Evolutionary conservation across 2,329 filamentous ascomycete species (phyloP), one percentile per base, ranked within the genome.

Genomic region (Alternaria dauci): DNA sequence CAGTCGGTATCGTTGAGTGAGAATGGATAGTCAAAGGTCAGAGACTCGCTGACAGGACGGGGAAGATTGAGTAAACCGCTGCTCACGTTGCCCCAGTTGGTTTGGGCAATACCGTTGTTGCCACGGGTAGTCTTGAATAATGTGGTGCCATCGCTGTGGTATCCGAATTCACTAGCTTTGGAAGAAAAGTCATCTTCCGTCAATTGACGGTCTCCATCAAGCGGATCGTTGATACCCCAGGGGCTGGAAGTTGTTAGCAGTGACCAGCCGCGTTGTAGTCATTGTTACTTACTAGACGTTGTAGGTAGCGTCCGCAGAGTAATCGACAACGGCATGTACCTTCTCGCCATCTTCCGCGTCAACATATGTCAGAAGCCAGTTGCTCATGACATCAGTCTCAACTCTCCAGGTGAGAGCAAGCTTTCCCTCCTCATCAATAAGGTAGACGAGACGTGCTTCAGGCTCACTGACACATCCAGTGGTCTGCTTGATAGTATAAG

Each of bases 351-450:
- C 79, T 5, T 74, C 71, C 5, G 85, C 84, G 52, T 88, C 83
- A 32, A 88, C 81, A 66, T 88, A 88, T 2, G 84, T 84, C 42
- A 87, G 73, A n/a, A 88, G 80, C 85, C 85, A 88, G 76, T 87
- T 85, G 61, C 83, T 81, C 8, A 79, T 60, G 41, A 87, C 74
- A 58, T 88, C 85, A 2, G 86, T 88, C 80, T 88, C 86, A 11
- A 88, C 78, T 69, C 86, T 79, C 86, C 86, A 88, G 0, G 84
- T 79, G 20, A 88, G 77, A 7, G 79, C 80, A 5, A 88, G 77
- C 2, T 69, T 76, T 47, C 81, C 81, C 41, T 85, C 81, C 0
- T 77, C 70, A 59, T 82, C 84, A 66, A 82, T 78, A 42, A 87
- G 79, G 74, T 88, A 88, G 38, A 86, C 82, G 3, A 88, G 79